Evolutionary conservation across 2,329 filamentous ascomycete species (phyloP).

Genomic region (Alternaria novae-zelandiae): DNA sequence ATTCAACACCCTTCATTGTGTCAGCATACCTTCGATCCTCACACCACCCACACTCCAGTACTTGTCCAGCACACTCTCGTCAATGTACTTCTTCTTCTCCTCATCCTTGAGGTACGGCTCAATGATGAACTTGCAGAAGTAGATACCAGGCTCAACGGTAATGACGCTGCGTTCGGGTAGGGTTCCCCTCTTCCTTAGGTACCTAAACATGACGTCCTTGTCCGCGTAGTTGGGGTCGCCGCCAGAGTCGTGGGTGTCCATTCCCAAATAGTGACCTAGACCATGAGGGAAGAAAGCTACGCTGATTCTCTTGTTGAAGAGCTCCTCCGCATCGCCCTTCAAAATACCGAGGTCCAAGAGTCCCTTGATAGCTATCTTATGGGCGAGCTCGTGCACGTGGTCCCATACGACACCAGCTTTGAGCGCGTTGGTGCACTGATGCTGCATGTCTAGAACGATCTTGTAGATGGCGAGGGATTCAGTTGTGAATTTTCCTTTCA

Average conservation of each 20-base stretch:
- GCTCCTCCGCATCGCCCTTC: constrained; percentile 60
- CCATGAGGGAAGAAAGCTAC: constrained; percentile 60
- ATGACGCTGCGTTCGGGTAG: constrained; percentile 83
- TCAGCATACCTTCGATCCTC: constrained; percentile 71
- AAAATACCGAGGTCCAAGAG: constrained; percentile 78
- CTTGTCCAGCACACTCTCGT: constrained; percentile 67
- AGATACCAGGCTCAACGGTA: constrained; percentile 91
- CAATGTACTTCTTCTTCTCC: constrained; percentile 68
- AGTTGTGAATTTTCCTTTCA: constrained; percentile 62
- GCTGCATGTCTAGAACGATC: constrained; percentile 87
- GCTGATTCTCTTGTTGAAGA: constrained; percentile 54
- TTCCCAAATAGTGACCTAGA: constrained; percentile 59
- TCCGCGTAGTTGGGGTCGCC: constrained; percentile 65
- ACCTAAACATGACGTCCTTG: constrained; percentile 82
- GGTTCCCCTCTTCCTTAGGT: constrained; percentile 77
- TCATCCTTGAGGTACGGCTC: constrained; percentile 70
- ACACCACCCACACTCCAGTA: constrained; percentile 87
- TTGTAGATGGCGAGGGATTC: constrained; percentile 68
- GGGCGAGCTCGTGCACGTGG: constrained; percentile 78
- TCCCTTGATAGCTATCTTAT: constrained; percentile 81
- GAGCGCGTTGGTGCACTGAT: constrained; percentile 74
- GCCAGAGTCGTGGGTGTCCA: constrained; percentile 60
- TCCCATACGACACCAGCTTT: constrained; percentile 81
- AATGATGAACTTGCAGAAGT: constrained; percentile 77
- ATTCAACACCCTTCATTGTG: not conserved